phyloP scores from a whole-genome alignment of 768 basidiomycete genomes.

The Kwoniella europaea region DNA sequence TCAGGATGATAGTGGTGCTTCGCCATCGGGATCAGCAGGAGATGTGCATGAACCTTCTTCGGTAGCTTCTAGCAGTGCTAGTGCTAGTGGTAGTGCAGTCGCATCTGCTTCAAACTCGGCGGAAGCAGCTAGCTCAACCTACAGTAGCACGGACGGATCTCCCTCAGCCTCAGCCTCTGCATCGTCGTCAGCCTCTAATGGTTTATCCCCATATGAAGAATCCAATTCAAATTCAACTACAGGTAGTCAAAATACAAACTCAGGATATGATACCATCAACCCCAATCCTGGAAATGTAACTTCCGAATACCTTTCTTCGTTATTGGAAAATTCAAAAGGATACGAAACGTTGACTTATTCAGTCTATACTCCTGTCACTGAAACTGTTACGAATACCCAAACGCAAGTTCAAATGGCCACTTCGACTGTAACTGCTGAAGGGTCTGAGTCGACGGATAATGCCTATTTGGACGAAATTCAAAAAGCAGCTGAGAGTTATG shows the following conservation, averaged over 20 bases:
- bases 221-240: conserved; percentile 28
- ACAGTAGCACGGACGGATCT: conserved; percentile 37
- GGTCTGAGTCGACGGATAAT: conserved; percentile 9
- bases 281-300: conserved; percentile 26
- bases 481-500: conserved; percentile 41
- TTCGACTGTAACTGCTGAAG: conserved; percentile 27
- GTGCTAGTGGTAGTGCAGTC: background rate
- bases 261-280: conserved; percentile 34
- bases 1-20: conserved; percentile 18
- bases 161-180: conserved; percentile 17
- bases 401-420: conserved; percentile 12
- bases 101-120: background rate
- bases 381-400: conserved; percentile 12
- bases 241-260: conserved; percentile 19
- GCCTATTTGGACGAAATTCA: conserved; percentile 29
- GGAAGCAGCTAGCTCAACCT: background rate
- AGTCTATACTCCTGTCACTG: conserved; percentile 28
- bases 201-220: conserved; percentile 25
- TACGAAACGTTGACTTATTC: conserved; percentile 50
- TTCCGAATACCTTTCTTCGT: conserved; percentile 32
- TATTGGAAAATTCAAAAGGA: conserved; percentile 39
- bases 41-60: conserved; percentile 10
- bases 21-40: conserved; percentile 16
- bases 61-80: conserved; percentile 4
- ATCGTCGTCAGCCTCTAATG: background rate